Base-by-base conservation (phyloP, 345 rosid species). In the Brassica incana region DNA sequence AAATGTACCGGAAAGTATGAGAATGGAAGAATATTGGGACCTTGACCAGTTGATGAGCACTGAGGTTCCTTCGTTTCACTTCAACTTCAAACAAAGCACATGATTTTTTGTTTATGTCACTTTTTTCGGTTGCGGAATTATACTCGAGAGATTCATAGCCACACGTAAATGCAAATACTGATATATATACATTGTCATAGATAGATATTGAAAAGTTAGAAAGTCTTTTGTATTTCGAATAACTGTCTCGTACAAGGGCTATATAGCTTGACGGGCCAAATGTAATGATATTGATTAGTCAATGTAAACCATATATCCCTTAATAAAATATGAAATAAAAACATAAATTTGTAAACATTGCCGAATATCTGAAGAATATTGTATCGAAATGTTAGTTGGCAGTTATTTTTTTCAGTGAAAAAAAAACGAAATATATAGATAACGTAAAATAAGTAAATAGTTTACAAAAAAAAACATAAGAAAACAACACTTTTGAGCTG, bases 31-130 rank as follows among this genome's bases (percentile, higher is more conserved):
- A 75, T 78, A 80, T 69, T 92, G 95, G 97, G 97, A 91, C 73
- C 72, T 93, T 65, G 98, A 95, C 76, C 92, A 93, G 76, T 79
- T 93, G 86, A 87, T 91, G 85, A 87, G 85, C 80, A 92, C 89
- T 69, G 89, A 77, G 81, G 90, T 63, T 80, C 91, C 76, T 85
- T 90, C 70, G 83, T 90, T 69, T 84, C 84, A 78, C 87, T 85
- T 83, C 88, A 89, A 67, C 87, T 84, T 85, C 82, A 80, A 88
- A 78, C 82, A 69, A 59, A 70, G 9, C 72, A n/a, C 30, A 69
- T 82, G 45, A 68, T 6, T 6, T 16, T 67, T 58, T 58, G 5
- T 27, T 58, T 11, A 60, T 40, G 58, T 58, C 63, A 32, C 27
- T 52, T 67, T 4, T 77, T 50, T 61, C 30, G 54, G 10, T 14